Evolutionary conservation across 2,329 filamentous ascomycete species (phyloP), one percentile per base, ranked within the genome.

Genomic region (Phoma sp.): DNA sequence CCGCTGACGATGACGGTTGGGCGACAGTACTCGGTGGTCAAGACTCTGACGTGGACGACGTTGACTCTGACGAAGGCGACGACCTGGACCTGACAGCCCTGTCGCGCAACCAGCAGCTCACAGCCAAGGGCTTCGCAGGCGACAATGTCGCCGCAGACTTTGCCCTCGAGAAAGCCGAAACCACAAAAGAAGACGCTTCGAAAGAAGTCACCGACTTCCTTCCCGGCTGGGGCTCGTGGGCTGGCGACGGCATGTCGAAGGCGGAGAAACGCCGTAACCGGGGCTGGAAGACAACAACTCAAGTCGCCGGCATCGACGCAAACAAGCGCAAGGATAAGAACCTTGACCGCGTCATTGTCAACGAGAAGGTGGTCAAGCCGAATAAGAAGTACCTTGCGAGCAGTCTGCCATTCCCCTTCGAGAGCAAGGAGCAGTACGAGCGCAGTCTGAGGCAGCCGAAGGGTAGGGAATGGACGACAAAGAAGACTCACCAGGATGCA

Each of bases 381-480:
- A 96, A 95, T 74, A 84, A 86, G 67, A 93, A 91, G 71, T 98
- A 96, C 70, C 82, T 96, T 67, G 93, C 95, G 14, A 86, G 87
- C 7, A 85, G 86, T 66, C 80, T 99, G 45, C 95, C 95, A 44
- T 90, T 96, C 76, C 88, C 87, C n/a, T 98, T 92, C 75, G 93
- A 97, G 80, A 91, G 84, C 25, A 84, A 83, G 64, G 84, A 89
- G 69, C 92, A 97, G 80, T 98, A 98, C 77, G 95, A 99, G 80
- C 82, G 93, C 45, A 90, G 89, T 60, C 79, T 98, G 54, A 83
- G 93, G 38, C 78, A 97, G 62, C 95, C 95, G 1, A 86, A 98
- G 57, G 95, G 95, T 1, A 91, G 89, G 13, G 93, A 99, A 76
- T 99, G 93, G 93, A 87, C 88, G 64, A 98, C 93, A n/a, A 97